These are phyloP conservation scores for Nakaseomyces kungkrabaensis DNA, from an alignment of 1,139 yeast genomes.

Conservation along the genomic window DNA sequence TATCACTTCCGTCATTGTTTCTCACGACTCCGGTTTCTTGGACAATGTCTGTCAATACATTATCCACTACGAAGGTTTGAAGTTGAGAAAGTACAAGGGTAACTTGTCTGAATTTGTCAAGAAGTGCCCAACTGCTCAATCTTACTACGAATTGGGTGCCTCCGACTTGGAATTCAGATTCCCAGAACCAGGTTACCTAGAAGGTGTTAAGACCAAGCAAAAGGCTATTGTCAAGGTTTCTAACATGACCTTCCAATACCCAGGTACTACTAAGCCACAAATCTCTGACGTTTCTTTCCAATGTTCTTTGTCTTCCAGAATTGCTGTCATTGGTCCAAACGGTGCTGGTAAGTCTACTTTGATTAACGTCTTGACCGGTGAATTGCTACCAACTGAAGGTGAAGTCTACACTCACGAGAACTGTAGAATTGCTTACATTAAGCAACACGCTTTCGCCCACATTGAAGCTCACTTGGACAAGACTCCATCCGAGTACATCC, in stretches of 20 bases:
- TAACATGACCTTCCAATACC: constrained; percentile 97
- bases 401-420: constrained; percentile 99
- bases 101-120: constrained; percentile 96
- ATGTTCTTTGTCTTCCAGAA: constrained; percentile 97
- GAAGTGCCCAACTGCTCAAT: constrained; percentile 97
- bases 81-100: constrained; percentile 99
- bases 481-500: constrained; percentile 99
- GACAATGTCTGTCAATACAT: constrained; percentile 96
- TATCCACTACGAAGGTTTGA: constrained; percentile 99
- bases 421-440: constrained; percentile 98
- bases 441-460: constrained; percentile 99
- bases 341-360: constrained; percentile 99
- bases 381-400: constrained; percentile 94
- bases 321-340: constrained; percentile 99
- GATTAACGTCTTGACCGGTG: constrained; percentile 98
- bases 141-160: constrained; percentile 97
- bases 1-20: constrained; percentile 93
- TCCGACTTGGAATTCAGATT: constrained; percentile 89
- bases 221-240: constrained; percentile 98
- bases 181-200: constrained; percentile 99
- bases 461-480: constrained; percentile 97
- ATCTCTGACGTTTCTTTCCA: constrained; percentile 85
- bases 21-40: constrained; percentile 99
- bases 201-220: constrained; percentile 99
- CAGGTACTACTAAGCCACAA: constrained; percentile 97